Base-by-base conservation (phyloP, 495 filamentous ascomycete species). In the Elaphomyces granulatus region DNA sequence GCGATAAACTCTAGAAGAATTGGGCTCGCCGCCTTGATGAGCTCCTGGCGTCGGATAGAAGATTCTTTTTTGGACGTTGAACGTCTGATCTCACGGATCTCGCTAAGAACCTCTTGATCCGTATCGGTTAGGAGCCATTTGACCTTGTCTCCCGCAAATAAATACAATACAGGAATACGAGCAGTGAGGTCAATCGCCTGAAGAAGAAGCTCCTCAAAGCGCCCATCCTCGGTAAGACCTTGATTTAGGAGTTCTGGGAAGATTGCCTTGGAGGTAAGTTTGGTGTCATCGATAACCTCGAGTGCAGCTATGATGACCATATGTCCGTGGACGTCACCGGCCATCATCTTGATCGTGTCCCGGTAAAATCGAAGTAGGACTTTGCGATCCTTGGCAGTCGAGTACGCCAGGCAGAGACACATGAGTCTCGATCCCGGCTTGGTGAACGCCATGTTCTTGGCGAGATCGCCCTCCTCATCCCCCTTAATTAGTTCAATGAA, bases 401-500 rank as follows among this genome's bases (percentile, higher is more conserved):
- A 80, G 46, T 90, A 70, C 15, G 92, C 85, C 20, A 99, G 61
- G 17, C 79, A 71, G 19, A 90, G 64, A 50, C 76, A 87, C 34
- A 87, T 83, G 20, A 99, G 62, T 19, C 80, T 71, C 20, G 87
- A 74, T 9, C 92, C 92, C 2, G 85, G 81, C 47, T 77, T 81
- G 17, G 92, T 95, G 67, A 96, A 99, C 15, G 87, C 87, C 59
- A 99, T 70, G 52, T 94, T 94, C 66, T 92, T 87, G 32, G 87
- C 72, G 37, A 94, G 60, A 55, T 94, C 85, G 32, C 83, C 80
- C 39, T 81, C 81, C 50, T 88, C 86, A 43, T 95, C 88, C 28
- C 81, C 78, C 64, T 90, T 93, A 46, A 96, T 64, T 36, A 92
- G 62, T 52, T 96, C 88, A 36, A 94, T 64, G 51, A 90, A 95